These are phyloP conservation scores for Irpex sp. DNA, from an alignment of 1,284 basidiomycete species.

Conservation along the genomic window DNA sequence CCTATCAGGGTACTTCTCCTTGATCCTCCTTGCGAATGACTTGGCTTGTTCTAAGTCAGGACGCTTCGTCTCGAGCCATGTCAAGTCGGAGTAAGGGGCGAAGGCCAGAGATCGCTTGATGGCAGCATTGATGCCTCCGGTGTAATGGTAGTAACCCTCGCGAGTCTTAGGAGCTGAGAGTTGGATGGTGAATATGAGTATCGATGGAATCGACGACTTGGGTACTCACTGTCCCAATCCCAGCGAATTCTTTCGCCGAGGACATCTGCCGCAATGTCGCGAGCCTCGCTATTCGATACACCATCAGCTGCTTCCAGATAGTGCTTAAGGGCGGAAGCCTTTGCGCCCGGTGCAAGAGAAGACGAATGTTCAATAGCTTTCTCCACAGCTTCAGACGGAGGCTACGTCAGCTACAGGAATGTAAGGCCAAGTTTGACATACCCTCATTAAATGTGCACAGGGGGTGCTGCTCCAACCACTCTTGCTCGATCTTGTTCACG, in stretches of 20 bases:
- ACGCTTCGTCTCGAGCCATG: constrained; percentile 89
- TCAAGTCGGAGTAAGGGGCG: constrained; percentile 78
- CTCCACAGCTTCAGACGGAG: constrained; percentile 46
- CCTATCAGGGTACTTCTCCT: constrained; percentile 71
- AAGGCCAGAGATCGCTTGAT: constrained; percentile 77
- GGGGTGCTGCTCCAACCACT: constrained; percentile 71
- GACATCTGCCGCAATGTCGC: constrained; percentile 67
- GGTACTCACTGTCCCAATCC: constrained; percentile 70
- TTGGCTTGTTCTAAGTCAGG: constrained; percentile 80
- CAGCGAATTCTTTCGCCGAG: constrained; percentile 70
- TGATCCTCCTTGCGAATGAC: constrained; percentile 73
- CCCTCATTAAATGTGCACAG: constrained; percentile 85
- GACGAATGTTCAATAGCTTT: constrained; percentile 42
- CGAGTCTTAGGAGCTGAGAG: constrained; percentile 70
- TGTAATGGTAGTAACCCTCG: constrained; percentile 90
- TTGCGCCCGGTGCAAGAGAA: constrained; percentile 37
- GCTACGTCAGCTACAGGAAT: constrained; percentile 1
- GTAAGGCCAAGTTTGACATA: constrained; percentile 23
- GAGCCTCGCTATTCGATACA: constrained; percentile 72
- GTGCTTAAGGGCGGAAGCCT: constrained; percentile 49
- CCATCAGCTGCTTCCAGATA: constrained; percentile 59
- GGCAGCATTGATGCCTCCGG: constrained; percentile 80
- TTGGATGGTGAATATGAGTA: neutral
- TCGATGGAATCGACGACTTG: constrained; percentile 6
- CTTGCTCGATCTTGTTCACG: constrained; percentile 71